Conservation (phyloP, 305 asterid species). For the Fraxinus angustifolia region DNA sequence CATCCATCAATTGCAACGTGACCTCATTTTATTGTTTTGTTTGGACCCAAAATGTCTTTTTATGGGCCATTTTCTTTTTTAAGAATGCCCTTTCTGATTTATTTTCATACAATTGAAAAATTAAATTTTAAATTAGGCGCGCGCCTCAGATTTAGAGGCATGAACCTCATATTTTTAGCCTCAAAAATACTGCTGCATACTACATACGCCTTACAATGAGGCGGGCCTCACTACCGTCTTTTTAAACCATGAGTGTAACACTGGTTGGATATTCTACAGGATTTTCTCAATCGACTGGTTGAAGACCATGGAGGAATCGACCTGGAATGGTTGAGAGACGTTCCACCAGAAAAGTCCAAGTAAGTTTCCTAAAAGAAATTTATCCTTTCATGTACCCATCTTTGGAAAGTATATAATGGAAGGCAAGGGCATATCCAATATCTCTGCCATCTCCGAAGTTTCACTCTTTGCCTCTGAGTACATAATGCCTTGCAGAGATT, state of each 20-base stretch:
- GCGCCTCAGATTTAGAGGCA: too few relatives aligned
- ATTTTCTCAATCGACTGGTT: slow-evolving; percentile 70
- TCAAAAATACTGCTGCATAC: too few relatives aligned
- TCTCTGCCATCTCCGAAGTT: slow-evolving; percentile 1
- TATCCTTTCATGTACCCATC: slow-evolving; percentile 9
- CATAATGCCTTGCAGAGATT: slow-evolving; percentile 58
- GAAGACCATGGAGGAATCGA: slow-evolving; percentile 73
- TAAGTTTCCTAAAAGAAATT: slow-evolving; percentile 32
- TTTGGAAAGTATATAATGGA: background rate
- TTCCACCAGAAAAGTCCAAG: slow-evolving; percentile 69
- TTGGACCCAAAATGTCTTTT: too few relatives aligned
- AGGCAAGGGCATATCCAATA: slow-evolving; percentile 3
- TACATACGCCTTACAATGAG: too few relatives aligned
- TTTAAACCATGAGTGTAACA: background rate
- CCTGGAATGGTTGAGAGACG: slow-evolving; percentile 90
- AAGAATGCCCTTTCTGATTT: too few relatives aligned
- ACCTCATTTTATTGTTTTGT: too few relatives aligned
- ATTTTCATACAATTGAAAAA: too few relatives aligned
- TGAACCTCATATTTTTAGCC: too few relatives aligned
- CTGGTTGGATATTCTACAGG: slow-evolving; percentile 51
- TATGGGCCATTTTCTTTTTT: too few relatives aligned
- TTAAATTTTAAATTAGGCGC: too few relatives aligned
- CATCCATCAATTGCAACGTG: too few relatives aligned
- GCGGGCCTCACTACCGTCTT: too few relatives aligned
- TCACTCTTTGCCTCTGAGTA: slow-evolving; percentile 7